Base-by-base conservation (phyloP, 1,284 basidiomycete species). In the Cutaneotrichosporon mucoides region DNA sequence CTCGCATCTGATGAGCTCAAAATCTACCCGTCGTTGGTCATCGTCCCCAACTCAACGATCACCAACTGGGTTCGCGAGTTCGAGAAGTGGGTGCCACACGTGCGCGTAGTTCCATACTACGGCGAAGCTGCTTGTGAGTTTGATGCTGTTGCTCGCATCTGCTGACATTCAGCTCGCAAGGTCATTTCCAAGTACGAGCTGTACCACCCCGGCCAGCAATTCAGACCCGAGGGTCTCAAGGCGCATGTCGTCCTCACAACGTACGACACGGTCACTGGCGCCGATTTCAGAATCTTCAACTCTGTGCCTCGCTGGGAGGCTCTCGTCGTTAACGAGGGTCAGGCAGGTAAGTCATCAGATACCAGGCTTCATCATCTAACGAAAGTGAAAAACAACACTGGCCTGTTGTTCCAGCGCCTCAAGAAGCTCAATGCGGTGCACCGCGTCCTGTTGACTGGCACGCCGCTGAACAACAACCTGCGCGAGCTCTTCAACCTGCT, bases 381-480 rank as follows among this genome's bases (percentile, higher is more conserved):
- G 24, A 11, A 65, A 90, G 91, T 93, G 54, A 94, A 94, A 65
- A 75, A 73, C 64, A 89, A 94, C 63, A 81, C 77, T 9, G 89
- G 86, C 65, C 76, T 92, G 55, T 83, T 98, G 33, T 96, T 94
- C 81, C 86, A 82, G 68, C 87, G 88, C 58, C 80, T 98, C 57
- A 88, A 88, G 55, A 87, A 89, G 63, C 80, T 98, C 56, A 87
- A 87, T 38, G 85, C 84, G 38, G 81, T 85, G 3, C 92, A 97
- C 72, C 86, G 91, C 15, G 82, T 98, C 46, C 87, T 98, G 55
- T 88, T 98, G 84, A 96, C 94, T 13, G 93, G 92, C 54, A 98
- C 96, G 1, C 95, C 95, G 2, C 79, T 99, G 55, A 97, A 99
- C 76, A 98, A 98, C 79, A 98, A 96, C 70, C 87, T 98, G 41